These are phyloP conservation scores for Amylocarpus encephaloides DNA, from an alignment of 2,329 filamentous ascomycete genomes.

Conservation along the genomic window DNA sequence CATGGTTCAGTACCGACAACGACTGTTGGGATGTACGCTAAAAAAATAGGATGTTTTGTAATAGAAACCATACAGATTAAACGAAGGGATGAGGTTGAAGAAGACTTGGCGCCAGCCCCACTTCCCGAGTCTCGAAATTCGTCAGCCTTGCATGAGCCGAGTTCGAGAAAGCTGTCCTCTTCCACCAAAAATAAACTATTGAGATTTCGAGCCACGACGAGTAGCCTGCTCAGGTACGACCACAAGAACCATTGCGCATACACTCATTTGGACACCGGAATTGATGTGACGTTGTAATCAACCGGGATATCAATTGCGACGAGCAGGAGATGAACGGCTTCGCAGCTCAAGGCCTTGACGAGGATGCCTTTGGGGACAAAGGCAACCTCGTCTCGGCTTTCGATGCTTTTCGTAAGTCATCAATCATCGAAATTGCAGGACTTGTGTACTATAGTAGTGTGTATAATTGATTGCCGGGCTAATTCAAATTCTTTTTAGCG, in stretches of 20 bases:
- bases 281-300: conserved; percentile 5
- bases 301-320: conserved; percentile 1
- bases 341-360: conserved; percentile 62
- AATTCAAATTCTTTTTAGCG: conserved; percentile 45
- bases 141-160: conserved; percentile 17
- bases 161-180: conserved; percentile 15
- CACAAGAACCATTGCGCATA: not conserved
- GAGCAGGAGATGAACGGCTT: conserved; percentile 63
- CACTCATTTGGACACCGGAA: conserved; percentile 3
- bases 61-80: too few relatives aligned
- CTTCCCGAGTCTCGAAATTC: conserved; percentile 1
- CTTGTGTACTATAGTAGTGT: too few relatives aligned
- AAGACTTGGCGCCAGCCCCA: not conserved
- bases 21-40: too few relatives aligned
- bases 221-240: conserved; percentile 13
- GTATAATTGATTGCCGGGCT: not conserved
- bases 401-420: conserved; percentile 84
- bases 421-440: conserved; percentile 1
- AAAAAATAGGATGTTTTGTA: too few relatives aligned
- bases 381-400: conserved; percentile 74
- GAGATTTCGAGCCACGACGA: conserved; percentile 7
- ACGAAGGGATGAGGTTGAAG: too few relatives aligned
- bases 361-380: conserved; percentile 72
- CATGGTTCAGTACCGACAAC: too few relatives aligned
- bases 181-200: conserved; percentile 8